These are phyloP conservation scores for Chrysochromulina parva DNA, from an alignment of 78 protist species.

Conservation along the genomic window DNA sequence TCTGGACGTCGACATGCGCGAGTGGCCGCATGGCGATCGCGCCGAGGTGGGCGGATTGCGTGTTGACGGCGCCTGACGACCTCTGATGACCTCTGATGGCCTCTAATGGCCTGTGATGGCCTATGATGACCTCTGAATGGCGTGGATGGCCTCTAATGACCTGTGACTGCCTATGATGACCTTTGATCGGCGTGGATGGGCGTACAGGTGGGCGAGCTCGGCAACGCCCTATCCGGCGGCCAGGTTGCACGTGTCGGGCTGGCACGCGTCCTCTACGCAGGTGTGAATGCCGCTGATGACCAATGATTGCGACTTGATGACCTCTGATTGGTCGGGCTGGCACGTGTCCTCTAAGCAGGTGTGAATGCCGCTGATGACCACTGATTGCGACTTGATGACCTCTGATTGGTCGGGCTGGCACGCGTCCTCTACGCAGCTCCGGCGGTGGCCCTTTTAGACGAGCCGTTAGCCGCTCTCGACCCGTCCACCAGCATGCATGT, in stretches of 20 bases:
- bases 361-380: too few relatives aligned
- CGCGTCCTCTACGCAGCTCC: conserved; percentile 69
- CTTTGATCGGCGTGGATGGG: too few relatives aligned
- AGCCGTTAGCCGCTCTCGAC: conserved; percentile 53
- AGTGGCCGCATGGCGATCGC: conserved; percentile 1
- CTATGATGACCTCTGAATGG: too few relatives aligned
- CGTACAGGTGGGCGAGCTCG: conserved; percentile 74
- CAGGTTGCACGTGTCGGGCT: conserved; percentile 59
- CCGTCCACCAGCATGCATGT: background rate
- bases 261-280: conserved; percentile 71
- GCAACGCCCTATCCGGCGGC: conserved; percentile 75
- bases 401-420: conserved; percentile 65
- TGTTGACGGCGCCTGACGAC: too few relatives aligned
- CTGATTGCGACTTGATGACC: too few relatives aligned
- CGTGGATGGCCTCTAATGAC: too few relatives aligned
- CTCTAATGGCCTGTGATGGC: too few relatives aligned
- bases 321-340: conserved; percentile 63
- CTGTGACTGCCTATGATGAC: too few relatives aligned
- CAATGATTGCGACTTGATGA: too few relatives aligned
- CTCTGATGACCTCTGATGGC: too few relatives aligned
- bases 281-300: too few relatives aligned
- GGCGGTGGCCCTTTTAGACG: conserved; percentile 20
- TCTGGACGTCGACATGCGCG: conserved; percentile 45
- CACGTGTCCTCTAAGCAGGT: conserved; percentile 70
- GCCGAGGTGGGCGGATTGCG: too few relatives aligned